A percentile compares a stretch with the other conserved stretches of the same genome.
phyloP scores from a whole-genome alignment of 2,329 filamentous ascomycete species.

The Penicillium sp. region DNA sequence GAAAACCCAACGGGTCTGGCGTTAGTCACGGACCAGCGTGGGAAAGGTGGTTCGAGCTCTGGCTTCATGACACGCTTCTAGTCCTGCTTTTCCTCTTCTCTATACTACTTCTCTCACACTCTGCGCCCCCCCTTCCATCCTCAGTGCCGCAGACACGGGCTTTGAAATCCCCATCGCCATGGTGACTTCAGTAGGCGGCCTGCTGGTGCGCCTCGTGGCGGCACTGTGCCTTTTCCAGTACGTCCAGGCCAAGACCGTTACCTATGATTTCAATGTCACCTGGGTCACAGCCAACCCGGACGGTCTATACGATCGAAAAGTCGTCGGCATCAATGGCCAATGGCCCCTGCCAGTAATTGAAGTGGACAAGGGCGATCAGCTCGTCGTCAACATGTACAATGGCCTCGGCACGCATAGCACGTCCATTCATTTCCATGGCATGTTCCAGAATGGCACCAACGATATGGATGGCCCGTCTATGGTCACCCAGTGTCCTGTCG shows the following conservation, averaged over 20 bases:
- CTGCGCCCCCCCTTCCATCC: not conserved
- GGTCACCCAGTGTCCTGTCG: slow-evolving; percentile 60
- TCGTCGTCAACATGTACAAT: slow-evolving; percentile 71
- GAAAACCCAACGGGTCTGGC: not conserved
- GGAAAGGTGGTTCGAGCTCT: not conserved
- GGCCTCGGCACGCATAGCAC: slow-evolving; percentile 65
- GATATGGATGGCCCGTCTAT: slow-evolving; percentile 72
- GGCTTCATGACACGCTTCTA: not conserved
- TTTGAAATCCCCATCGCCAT: slow-evolving; percentile 8
- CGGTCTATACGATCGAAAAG: slow-evolving; percentile 50
- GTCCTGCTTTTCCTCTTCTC: not conserved
- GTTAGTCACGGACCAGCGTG: slow-evolving; percentile 4
- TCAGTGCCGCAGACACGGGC: not conserved
- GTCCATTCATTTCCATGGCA: slow-evolving; percentile 74
- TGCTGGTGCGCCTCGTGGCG: slow-evolving; percentile 12
- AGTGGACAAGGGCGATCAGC: slow-evolving; percentile 70
- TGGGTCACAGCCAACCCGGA: slow-evolving; percentile 61
- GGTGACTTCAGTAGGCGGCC: slow-evolving; percentile 11
- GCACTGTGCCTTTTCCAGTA: slow-evolving; percentile 13
- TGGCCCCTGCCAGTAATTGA: slow-evolving; percentile 75
- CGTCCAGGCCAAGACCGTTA: slow-evolving; percentile 27
- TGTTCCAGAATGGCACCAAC: slow-evolving; percentile 75
- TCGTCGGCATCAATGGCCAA: slow-evolving; percentile 73
- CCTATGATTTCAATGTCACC: slow-evolving; percentile 55
- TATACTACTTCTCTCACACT: not conserved